Conservation (phyloP, 148 eudicot species). For the Fallopia convolvulus region DNA sequence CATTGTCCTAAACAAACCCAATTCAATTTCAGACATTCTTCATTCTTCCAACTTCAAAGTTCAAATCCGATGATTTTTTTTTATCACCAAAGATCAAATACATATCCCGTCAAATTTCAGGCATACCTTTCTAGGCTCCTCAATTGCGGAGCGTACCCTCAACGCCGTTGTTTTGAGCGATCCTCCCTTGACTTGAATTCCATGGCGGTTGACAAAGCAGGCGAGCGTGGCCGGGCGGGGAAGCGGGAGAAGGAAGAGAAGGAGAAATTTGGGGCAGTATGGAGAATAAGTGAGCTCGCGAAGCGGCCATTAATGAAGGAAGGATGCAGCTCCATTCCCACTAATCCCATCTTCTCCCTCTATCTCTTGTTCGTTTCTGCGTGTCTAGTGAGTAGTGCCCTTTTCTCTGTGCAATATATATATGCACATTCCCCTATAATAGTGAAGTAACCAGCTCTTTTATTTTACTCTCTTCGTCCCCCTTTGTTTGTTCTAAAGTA, state of each 20-base stretch:
- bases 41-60: conserved; percentile 4
- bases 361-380: background rate
- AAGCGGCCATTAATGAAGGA: conserved; percentile 5
- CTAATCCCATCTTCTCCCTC: background rate
- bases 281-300: conserved; percentile 1
- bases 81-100: background rate
- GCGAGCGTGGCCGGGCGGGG: background rate
- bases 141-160: conserved; percentile 6
- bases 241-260: background rate
- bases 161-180: background rate
- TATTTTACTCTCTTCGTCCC: too few species aligned
- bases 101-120: background rate
- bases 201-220: background rate
- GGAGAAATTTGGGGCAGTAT: background rate
- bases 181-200: conserved; percentile 6
- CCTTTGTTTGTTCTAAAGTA: too few species aligned
- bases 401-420: too few species aligned
- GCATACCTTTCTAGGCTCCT: background rate
- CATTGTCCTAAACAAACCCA: conserved; percentile 34
- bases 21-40: conserved; percentile 4
- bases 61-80: background rate
- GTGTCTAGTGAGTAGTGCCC: background rate
- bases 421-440: too few species aligned
- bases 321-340: conserved; percentile 6
- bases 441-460: too few species aligned